Evolutionary conservation across 1,284 basidiomycete species (phyloP), one percentile per base, ranked within the genome.

Genomic region (Pterula multifida): DNA sequence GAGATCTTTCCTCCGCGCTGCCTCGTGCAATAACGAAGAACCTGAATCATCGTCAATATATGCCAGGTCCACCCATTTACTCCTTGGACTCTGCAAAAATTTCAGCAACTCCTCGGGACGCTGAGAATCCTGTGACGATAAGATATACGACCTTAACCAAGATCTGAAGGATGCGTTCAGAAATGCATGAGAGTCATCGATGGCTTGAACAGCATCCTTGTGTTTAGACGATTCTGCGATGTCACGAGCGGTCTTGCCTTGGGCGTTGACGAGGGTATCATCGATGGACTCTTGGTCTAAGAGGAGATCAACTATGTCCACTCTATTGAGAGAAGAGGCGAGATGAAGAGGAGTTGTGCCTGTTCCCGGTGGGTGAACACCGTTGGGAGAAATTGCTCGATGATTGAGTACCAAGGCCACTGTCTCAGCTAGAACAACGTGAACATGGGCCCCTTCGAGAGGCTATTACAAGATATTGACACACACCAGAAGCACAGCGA

Each of bases 271-370:
- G 15, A 85, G 63, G 0, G 84, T 85, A 59, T 97, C 94, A 61
- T 98, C 81, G 48, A 93, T 82, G 2, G 68, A 74, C 0, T 85
- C 80, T 58, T 92, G 85, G 49, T 85, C 83, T 2, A 94, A 70
- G 1, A 92, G 68, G 3, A 90, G 61, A 51, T 72, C 73, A 15
- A 91, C 82, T 6, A 90, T 78, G 53, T 97, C 94, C 2, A 75
- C 67, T 32, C 94, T 74, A 2, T 87, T 88, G 1, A 93, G 72
- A 0, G 84, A 81, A 0, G 87, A 81, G 0, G 93, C 92, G 6
- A 97, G 75, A 63, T 98, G 94, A 0, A 97, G 73, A 0, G 93
- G 75, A 0, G 92, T 93, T 3, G 84, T 87, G 1, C 83, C 81
- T 0, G 85, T 82, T 1, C 73, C 78, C 0, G 78, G 73, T 0